Evolutionary conservation across 371 early-diverging fungal species (phyloP), one percentile per base, ranked within the genome.

Genomic region (Zopfochytrium polystomum): DNA sequence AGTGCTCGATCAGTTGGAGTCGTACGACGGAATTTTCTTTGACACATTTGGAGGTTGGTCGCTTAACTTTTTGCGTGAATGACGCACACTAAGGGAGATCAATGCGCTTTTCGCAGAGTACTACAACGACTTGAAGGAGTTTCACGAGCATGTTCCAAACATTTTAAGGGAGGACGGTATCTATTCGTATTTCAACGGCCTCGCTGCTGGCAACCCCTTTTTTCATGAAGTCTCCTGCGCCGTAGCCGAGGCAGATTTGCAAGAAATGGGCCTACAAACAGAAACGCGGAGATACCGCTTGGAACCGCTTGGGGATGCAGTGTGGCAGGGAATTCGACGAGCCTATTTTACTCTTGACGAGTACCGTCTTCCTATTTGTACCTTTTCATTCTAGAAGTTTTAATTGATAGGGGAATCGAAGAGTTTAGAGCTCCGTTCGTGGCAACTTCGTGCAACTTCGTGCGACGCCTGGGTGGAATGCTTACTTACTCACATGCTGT

Each of bases 161-260:
- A 80, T 91, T 30, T 79, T 96, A 53, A 71, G 81, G n/a, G 65
- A 76, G 6, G 82, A 85, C 22, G 93, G 93, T 27, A 71, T 89
- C 47, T 97, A 95, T 72, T 88, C 91, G 26, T 97, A 88, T 78
- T 97, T 97, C 71, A 95, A 95, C 60, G 97, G 97, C 1, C 76
- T 95, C 18, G 93, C 92, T 26, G 95, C 93, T 31, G 89, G 90
- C 34, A 93, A 93, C 70, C 80, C 85, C 62, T 90, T 95, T 70
- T 97, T 97, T 80, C 91, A 95, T 71, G 95, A 92, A 49, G 93
- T 97, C 2, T 91, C 92, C 55, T 92, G 93, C 69, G 73, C 83
- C 33, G 79, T 97, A 32, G 90, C 87, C 5, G 87, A 90, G 61
- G 76, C 88, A 3, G 94, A 97, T 71, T 70, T 94, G 64, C 66